A percentile compares a stretch with the other conserved stretches of the same genome.
These are phyloP conservation scores for Debaryomyces sp. DNA, from an alignment of 1,139 yeast species.

Conservation along the genomic window DNA sequence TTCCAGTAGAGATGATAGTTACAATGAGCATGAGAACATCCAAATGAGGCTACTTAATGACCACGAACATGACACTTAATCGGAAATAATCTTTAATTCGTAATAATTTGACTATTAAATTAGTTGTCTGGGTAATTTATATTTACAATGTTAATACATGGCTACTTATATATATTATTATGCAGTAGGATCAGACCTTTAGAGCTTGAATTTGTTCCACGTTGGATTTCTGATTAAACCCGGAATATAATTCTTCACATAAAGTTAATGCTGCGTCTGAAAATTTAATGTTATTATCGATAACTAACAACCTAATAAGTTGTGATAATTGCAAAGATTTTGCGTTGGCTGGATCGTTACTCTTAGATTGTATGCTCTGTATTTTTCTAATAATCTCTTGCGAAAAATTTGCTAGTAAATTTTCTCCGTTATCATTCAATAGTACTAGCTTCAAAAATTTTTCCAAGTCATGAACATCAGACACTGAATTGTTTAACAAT, in stretches of 20 bases:
- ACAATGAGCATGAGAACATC: not conserved
- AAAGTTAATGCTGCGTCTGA: constrained; percentile 10
- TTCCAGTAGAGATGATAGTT: constrained; percentile 12
- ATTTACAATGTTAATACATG: not conserved
- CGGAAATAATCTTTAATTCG: not conserved
- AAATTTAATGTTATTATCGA: constrained; percentile 13
- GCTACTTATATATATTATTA: not conserved
- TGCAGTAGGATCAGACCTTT: not conserved
- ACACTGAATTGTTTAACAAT: constrained; percentile 25
- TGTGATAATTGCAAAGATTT: constrained; percentile 20
- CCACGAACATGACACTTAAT: not conserved
- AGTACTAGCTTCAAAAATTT: constrained; percentile 30
- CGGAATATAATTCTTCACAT: constrained; percentile 1
- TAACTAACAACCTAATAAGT: constrained; percentile 18
- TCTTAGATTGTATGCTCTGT: constrained; percentile 14
- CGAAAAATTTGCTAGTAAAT: constrained; percentile 18
- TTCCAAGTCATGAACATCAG: constrained; percentile 31
- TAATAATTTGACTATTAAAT: not conserved
- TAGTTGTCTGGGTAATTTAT: constrained; percentile 1
- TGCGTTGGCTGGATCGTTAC: constrained; percentile 8
- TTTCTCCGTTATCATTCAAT: constrained; percentile 10
- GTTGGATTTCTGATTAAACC: not conserved
- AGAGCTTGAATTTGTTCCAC: not conserved
- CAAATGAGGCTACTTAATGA: constrained; percentile 4
- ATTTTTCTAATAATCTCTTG: constrained; percentile 19